These are phyloP conservation scores for Eucalyptus caleyi DNA, from an alignment of 345 rosid species.

Conservation along the genomic window DNA sequence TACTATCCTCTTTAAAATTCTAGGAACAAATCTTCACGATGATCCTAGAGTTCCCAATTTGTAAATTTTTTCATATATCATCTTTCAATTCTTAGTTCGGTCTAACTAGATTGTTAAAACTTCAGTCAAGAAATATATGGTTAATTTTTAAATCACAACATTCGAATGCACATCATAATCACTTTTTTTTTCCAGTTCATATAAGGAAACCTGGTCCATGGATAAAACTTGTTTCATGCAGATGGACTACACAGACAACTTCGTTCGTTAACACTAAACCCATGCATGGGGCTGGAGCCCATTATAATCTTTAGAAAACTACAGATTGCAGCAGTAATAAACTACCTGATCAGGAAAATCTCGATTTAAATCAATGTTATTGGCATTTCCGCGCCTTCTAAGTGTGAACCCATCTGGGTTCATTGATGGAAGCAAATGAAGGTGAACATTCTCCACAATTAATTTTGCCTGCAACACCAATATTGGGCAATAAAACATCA, in stretches of 20 bases:
- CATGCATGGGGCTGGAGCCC: background rate
- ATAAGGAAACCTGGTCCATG: background rate
- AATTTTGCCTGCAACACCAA: constrained; percentile 40
- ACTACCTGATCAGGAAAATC: constrained; percentile 98
- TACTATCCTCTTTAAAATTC: background rate
- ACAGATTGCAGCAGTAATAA: background rate
- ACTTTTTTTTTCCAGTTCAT: background rate
- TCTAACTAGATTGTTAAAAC: background rate
- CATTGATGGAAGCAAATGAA: constrained; percentile 88
- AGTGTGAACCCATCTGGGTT: constrained; percentile 90
- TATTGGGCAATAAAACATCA: background rate
- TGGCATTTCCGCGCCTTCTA: constrained; percentile 73
- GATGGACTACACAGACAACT: background rate
- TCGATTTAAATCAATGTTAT: constrained; percentile 79
- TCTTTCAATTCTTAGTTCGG: background rate
- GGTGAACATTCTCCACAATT: constrained; percentile 78
- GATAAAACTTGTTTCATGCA: background rate
- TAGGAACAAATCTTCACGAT: background rate
- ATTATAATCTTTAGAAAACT: background rate
- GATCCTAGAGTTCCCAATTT: background rate
- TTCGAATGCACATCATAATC: background rate
- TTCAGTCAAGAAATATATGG: background rate
- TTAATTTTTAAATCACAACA: background rate
- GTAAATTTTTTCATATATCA: background rate
- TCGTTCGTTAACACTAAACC: background rate